phyloP scores from a whole-genome alignment of 108 stramenopile genomes.

The Skeletonema grethae region DNA sequence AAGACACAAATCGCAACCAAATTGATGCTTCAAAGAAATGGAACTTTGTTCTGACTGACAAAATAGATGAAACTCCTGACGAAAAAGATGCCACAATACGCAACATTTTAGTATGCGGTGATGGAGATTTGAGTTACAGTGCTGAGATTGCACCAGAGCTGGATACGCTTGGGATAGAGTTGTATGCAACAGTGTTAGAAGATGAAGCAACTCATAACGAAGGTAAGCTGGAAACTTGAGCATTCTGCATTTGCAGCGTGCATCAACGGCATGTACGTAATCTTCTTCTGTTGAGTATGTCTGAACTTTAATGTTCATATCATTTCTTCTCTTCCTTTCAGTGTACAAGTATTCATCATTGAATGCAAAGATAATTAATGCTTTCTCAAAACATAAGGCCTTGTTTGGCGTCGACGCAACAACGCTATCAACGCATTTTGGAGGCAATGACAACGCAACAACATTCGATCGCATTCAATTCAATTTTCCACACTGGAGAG shows the following conservation, averaged over 20 bases:
- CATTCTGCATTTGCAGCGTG: neutral
- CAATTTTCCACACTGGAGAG: constrained; percentile 89
- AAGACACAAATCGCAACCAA: neutral
- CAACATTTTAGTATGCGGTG: constrained; percentile 72
- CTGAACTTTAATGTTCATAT: neutral
- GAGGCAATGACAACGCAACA: constrained; percentile 18
- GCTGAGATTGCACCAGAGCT: constrained; percentile 53
- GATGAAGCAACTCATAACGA: constrained; percentile 58
- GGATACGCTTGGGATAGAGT: constrained; percentile 30
- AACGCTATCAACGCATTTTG: constrained; percentile 49
- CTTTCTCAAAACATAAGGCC: constrained; percentile 41
- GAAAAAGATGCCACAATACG: constrained; percentile 8
- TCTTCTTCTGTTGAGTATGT: neutral
- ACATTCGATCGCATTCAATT: constrained; percentile 78
- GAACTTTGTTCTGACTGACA: neutral
- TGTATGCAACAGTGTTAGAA: constrained; percentile 79
- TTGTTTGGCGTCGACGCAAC: constrained; percentile 78
- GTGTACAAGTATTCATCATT: constrained; percentile 35
- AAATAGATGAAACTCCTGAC: neutral
- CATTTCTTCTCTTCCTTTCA: constrained; percentile 12
- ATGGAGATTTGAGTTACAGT: constrained; percentile 83
- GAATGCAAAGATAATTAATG: constrained; percentile 24
- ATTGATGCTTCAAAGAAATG: constrained; percentile 8
- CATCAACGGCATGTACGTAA: neutral
- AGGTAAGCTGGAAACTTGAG: constrained; percentile 6